A percentile compares a stretch with the other conserved stretches of the same genome.
These are phyloP conservation scores for Aethionema arabicum DNA, from an alignment of 345 rosid genomes.

Conservation along the genomic window DNA sequence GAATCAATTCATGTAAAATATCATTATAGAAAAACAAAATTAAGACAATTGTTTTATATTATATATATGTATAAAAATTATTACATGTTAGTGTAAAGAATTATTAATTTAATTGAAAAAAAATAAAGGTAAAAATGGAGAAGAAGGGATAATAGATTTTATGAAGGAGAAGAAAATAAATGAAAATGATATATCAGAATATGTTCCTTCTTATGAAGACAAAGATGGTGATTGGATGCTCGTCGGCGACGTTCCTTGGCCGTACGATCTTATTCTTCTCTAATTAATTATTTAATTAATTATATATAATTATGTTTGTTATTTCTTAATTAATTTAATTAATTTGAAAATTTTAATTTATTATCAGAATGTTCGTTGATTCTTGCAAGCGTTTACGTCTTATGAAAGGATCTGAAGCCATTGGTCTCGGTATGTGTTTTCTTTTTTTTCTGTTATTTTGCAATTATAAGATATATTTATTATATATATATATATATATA, in stretches of 20 bases:
- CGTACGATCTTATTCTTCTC: constrained; percentile 41
- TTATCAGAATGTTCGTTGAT: constrained; percentile 76
- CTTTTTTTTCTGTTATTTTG: not conserved
- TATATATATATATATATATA: not conserved
- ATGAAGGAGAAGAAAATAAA: constrained; percentile 69
- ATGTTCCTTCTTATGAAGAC: constrained; percentile 90
- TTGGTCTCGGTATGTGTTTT: constrained; percentile 58
- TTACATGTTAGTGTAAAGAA: not conserved
- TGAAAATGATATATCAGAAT: constrained; percentile 69
- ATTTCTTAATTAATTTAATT: constrained; percentile 2
- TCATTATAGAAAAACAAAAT: no score
- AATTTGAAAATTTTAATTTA: not conserved
- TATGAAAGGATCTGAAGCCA: constrained; percentile 83
- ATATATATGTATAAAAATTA: no score
- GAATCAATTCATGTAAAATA: no score
- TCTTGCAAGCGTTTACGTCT: constrained; percentile 88
- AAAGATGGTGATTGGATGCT: constrained; percentile 99
- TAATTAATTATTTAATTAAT: not conserved
- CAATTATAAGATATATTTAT: not conserved
- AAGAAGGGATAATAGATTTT: constrained; percentile 80
- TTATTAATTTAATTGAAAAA: not conserved
- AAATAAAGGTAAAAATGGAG: constrained; percentile 59
- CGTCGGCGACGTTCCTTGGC: constrained; percentile 97
- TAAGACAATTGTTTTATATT: no score
- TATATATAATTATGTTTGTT: not conserved